Evolutionary conservation across 129 eudicot species (phyloP).

Genomic region (Escallonia herrerae): DNA sequence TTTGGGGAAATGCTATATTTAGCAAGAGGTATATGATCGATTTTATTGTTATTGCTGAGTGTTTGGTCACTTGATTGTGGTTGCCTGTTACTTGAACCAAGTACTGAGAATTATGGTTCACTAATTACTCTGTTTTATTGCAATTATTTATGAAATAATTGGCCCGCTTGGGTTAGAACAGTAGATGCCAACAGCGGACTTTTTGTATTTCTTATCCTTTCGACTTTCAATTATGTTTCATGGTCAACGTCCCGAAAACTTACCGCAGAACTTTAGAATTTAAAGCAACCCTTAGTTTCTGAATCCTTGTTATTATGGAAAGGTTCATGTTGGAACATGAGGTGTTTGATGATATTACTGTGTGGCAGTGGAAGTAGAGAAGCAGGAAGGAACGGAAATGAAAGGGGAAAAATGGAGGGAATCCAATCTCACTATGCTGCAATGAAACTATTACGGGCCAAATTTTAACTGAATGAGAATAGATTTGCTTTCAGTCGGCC

Average conservation of each 20-base stretch:
- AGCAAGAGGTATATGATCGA: conserved; percentile 11
- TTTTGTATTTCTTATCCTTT: background rate
- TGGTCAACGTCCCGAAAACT: too few species aligned
- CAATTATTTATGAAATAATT: background rate
- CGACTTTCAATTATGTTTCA: background rate
- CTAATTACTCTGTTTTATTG: too few species aligned
- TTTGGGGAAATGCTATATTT: conserved; percentile 58
- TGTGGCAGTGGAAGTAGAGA: background rate
- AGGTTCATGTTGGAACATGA: background rate
- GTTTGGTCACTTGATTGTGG: background rate
- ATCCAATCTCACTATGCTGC: background rate
- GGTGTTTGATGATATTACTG: background rate
- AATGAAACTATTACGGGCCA: too few species aligned
- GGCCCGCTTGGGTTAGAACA: background rate
- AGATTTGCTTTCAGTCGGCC: too few species aligned
- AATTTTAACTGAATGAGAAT: too few species aligned
- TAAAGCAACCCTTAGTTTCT: background rate
- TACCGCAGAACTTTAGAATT: background rate
- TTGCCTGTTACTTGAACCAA: background rate
- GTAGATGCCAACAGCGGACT: too few species aligned
- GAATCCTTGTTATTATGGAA: background rate
- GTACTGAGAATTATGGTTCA: background rate
- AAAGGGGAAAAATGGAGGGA: background rate
- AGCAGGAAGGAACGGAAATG: background rate
- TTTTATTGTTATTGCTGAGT: background rate